A percentile compares a stretch with the other conserved stretches of the same genome.
Evolutionary conservation across 768 basidiomycete species (phyloP).

Genomic region (Mycena metata): DNA sequence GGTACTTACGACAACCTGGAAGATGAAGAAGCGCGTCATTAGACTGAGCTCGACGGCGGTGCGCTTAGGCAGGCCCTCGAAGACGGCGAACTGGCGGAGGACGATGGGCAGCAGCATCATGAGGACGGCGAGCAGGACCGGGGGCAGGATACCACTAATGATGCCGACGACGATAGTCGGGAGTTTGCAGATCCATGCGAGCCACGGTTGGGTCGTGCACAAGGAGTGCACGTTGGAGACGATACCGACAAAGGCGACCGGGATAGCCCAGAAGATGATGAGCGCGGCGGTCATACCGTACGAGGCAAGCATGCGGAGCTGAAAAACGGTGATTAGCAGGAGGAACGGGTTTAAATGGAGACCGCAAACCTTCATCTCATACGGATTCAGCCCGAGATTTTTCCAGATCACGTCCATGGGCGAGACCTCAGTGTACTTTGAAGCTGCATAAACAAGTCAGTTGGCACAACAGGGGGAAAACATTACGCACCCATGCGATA

Average conservation of each 20-base stretch:
- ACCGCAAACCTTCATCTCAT: conserved; percentile 74
- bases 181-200: conserved; percentile 86
- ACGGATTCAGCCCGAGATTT: conserved; percentile 91
- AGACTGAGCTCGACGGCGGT: conserved; percentile 89
- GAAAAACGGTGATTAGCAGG: neutral
- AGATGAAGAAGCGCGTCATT: conserved; percentile 93
- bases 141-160: conserved; percentile 90
- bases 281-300: conserved; percentile 84
- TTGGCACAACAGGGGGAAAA: neutral
- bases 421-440: conserved; percentile 83
- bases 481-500: conserved; percentile 75
- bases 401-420: conserved; percentile 94
- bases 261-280: conserved; percentile 91
- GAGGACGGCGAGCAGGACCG: conserved; percentile 88
- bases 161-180: conserved; percentile 80
- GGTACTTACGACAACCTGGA: conserved; percentile 86
- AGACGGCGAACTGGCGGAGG: conserved; percentile 80
- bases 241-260: conserved; percentile 88
- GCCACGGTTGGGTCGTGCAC: conserved; percentile 74
- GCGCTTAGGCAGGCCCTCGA: conserved; percentile 92
- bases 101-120: conserved; percentile 91
- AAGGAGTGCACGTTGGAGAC: conserved; percentile 86
- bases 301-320: conserved; percentile 71
- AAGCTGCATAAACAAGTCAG: conserved; percentile 46
- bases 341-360: neutral